A percentile compares a stretch with the other conserved stretches of the same genome.
Conservation (phyloP, 805 yeast genomes). For the Starmerella apis region DNA sequence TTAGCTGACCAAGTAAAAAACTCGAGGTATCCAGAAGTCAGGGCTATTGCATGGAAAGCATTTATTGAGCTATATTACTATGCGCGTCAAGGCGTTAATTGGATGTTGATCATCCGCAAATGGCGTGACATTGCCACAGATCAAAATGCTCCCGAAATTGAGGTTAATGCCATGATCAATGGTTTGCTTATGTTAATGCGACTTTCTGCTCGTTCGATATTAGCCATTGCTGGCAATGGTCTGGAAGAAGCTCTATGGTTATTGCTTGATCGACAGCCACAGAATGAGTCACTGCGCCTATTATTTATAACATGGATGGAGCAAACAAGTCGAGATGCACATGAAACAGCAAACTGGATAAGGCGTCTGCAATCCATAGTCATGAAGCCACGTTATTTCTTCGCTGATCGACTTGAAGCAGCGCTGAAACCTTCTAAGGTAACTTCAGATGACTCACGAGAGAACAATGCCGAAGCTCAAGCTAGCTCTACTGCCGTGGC, state of each 20-base stretch:
- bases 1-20: conserved; percentile 32
- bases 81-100: conserved; percentile 20
- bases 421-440: neutral
- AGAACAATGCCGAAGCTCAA: neutral
- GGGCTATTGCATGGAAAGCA: conserved; percentile 25
- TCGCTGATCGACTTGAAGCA: conserved; percentile 5
- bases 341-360: conserved; percentile 41
- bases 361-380: conserved; percentile 38
- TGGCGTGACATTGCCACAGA: conserved; percentile 20
- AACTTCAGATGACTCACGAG: neutral
- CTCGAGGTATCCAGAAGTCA: conserved; percentile 16
- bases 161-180: conserved; percentile 37
- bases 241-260: conserved; percentile 54
- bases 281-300: conserved; percentile 36
- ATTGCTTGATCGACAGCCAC: conserved; percentile 39
- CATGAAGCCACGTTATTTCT: conserved; percentile 28
- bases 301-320: conserved; percentile 54
- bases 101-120: conserved; percentile 17
- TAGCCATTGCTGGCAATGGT: conserved; percentile 35
- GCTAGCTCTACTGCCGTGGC: conserved; percentile 33
- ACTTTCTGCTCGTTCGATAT: conserved; percentile 40
- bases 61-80: conserved; percentile 25
- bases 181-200: conserved; percentile 52
- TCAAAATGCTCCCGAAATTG: neutral
- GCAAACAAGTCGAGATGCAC: conserved; percentile 30